A percentile compares a stretch with the other conserved stretches of the same genome.
Evolutionary conservation across 352 stramenopile species (phyloP).

Genomic region (Blastocystis sp.): DNA sequence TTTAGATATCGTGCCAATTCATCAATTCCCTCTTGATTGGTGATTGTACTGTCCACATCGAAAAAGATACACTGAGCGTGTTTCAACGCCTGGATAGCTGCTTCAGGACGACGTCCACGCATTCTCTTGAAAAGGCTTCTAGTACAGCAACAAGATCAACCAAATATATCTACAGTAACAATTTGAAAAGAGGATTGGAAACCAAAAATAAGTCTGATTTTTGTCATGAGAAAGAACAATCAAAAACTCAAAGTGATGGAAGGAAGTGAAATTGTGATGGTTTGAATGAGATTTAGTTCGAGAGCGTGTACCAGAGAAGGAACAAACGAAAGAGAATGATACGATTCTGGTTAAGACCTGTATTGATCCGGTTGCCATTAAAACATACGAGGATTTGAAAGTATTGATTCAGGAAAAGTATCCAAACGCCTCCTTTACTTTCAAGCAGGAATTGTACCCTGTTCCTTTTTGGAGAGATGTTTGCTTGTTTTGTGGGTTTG

Average conservation of each 20-base stretch:
- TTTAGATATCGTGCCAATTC: slow-evolving; percentile 42
- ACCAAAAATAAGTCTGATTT: neutral
- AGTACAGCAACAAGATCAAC: neutral
- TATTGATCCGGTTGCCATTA: slow-evolving; percentile 49
- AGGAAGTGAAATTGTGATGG: neutral
- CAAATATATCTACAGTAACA: neutral
- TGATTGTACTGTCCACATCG: slow-evolving; percentile 58
- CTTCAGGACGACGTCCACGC: neutral
- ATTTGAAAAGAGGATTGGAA: neutral
- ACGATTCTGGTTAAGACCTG: slow-evolving; percentile 47
- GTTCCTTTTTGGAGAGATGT: slow-evolving; percentile 51
- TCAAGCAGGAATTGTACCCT: slow-evolving; percentile 38
- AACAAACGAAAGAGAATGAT: neutral
- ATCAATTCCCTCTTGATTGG: slow-evolving; percentile 46
- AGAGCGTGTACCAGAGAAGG: neutral
- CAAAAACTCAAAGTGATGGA: neutral
- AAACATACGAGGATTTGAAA: slow-evolving; percentile 56
- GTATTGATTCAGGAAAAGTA: slow-evolving; percentile 11
- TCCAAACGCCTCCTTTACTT: neutral
- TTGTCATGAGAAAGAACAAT: neutral
- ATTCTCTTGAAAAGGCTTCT: neutral
- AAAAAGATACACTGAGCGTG: slow-evolving; percentile 34
- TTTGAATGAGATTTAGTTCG: neutral
- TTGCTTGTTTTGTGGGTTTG: neutral
- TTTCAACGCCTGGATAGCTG: slow-evolving; percentile 1